A percentile compares a stretch with the other conserved stretches of the same genome.
Conservation (phyloP, 1,284 basidiomycete species). For the Pholiota adiposa region DNA sequence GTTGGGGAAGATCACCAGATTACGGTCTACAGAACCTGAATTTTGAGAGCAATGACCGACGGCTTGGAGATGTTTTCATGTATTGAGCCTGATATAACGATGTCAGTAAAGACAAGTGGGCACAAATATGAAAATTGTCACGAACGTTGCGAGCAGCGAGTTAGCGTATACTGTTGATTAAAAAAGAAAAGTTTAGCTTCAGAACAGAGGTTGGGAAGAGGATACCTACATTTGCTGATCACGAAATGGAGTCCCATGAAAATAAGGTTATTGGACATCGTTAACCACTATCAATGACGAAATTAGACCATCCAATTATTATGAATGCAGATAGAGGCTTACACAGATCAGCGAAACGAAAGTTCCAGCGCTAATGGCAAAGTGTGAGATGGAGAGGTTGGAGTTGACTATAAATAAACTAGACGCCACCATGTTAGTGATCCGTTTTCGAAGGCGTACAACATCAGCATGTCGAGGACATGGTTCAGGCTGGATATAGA, state of each 20-base stretch:
- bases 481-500: slow-evolving; percentile 39
- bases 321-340: neutral
- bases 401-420: neutral
- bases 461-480: slow-evolving; percentile 51
- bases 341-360: slow-evolving; percentile 13
- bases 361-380: slow-evolving; percentile 12
- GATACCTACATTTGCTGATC: slow-evolving; percentile 49
- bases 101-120: neutral
- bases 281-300: slow-evolving; percentile 45
- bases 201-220: neutral
- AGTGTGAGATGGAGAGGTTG: neutral
- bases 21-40: slow-evolving; percentile 19
- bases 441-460: slow-evolving; percentile 60
- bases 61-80: slow-evolving; percentile 14
- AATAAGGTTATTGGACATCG: slow-evolving; percentile 47
- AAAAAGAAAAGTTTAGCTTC: too few species aligned
- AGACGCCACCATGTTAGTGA: slow-evolving; percentile 35
- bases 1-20: slow-evolving; percentile 22
- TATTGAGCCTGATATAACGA: slow-evolving; percentile 26
- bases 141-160: slow-evolving; percentile 14
- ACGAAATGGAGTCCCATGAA: slow-evolving; percentile 56
- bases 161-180: slow-evolving; percentile 18
- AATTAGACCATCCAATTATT: too few species aligned
- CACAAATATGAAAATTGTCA: neutral
- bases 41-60: slow-evolving; percentile 15